Evolutionary conservation across 805 yeast genomes (phyloP).

Genomic region (Wickerhamomyces pijperi): DNA sequence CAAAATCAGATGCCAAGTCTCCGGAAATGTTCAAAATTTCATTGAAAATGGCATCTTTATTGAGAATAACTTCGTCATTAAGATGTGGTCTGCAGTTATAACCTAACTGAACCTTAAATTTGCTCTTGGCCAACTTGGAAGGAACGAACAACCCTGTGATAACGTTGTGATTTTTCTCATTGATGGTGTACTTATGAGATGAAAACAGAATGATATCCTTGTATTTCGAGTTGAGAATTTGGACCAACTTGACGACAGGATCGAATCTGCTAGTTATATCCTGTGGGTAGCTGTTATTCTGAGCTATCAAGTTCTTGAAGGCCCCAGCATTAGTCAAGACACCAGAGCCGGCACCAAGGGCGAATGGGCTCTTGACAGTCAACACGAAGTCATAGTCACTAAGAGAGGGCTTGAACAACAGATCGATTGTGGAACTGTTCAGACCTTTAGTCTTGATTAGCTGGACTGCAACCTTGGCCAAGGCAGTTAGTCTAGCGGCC

Average conservation of each 20-base stretch:
- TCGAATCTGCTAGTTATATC: slow-evolving; percentile 41
- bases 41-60: slow-evolving; percentile 59
- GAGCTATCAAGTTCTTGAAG: slow-evolving; percentile 46
- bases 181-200: slow-evolving; percentile 28
- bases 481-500: slow-evolving; percentile 78
- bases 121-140: slow-evolving; percentile 40
- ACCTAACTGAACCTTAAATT: slow-evolving; percentile 73
- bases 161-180: slow-evolving; percentile 46
- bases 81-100: slow-evolving; percentile 57
- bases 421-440: slow-evolving; percentile 30
- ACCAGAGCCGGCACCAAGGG: slow-evolving; percentile 41
- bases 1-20: slow-evolving; percentile 40
- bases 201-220: slow-evolving; percentile 65
- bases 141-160: slow-evolving; percentile 81
- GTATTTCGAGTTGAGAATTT: slow-evolving; percentile 52
- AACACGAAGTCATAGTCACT: slow-evolving; percentile 79
- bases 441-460: slow-evolving; percentile 37
- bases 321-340: slow-evolving; percentile 32
- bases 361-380: slow-evolving; percentile 33
- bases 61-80: slow-evolving; percentile 42
- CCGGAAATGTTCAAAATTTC: slow-evolving; percentile 67
- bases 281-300: slow-evolving; percentile 21
- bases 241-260: slow-evolving; percentile 46
- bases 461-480: slow-evolving; percentile 64
- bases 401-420: slow-evolving; percentile 71